Evolutionary conservation across 192 early-diverging fungal species (phyloP).

Genomic region (Cladochytrium replicatum): DNA sequence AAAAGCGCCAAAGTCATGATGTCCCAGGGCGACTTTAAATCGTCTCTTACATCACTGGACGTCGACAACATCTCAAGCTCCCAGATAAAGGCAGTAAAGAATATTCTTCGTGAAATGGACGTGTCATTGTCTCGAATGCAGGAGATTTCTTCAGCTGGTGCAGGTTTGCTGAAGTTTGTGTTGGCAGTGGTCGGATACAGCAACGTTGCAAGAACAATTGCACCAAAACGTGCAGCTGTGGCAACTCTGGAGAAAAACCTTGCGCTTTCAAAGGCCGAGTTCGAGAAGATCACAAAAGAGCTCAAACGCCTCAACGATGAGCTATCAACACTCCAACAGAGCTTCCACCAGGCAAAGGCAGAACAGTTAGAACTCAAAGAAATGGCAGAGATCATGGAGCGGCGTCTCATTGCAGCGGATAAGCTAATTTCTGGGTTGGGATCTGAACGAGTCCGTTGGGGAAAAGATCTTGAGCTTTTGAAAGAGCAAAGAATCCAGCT

Average conservation of each 20-base stretch:
- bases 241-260: slow-evolving; percentile 47
- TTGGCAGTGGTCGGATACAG: slow-evolving; percentile 51
- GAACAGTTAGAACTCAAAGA: slow-evolving; percentile 51
- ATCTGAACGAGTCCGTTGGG: slow-evolving; percentile 51
- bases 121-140: slow-evolving; percentile 43
- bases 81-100: slow-evolving; percentile 47
- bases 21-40: slow-evolving; percentile 49
- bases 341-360: slow-evolving; percentile 49
- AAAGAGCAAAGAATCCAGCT: slow-evolving; percentile 48
- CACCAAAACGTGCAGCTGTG: slow-evolving; percentile 46
- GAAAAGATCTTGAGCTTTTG: slow-evolving; percentile 38
- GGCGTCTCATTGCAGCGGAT: slow-evolving; percentile 48
- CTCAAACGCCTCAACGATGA: slow-evolving; percentile 42
- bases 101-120: slow-evolving; percentile 49
- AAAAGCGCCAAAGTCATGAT: slow-evolving; percentile 56
- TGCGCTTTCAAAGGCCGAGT: slow-evolving; percentile 47
- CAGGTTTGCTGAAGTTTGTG: slow-evolving; percentile 48
- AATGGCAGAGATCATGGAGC: slow-evolving; percentile 55
- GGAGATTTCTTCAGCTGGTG: slow-evolving; percentile 51
- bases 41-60: slow-evolving; percentile 39
- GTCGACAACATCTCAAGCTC: slow-evolving; percentile 41
- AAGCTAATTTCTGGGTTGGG: slow-evolving; percentile 52
- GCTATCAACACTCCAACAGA: slow-evolving; percentile 34
- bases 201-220: slow-evolving; percentile 49
- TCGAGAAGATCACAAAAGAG: slow-evolving; percentile 48